phyloP scores from a whole-genome alignment of 495 filamentous ascomycete genomes.

The Aspergillus cavernicola region DNA sequence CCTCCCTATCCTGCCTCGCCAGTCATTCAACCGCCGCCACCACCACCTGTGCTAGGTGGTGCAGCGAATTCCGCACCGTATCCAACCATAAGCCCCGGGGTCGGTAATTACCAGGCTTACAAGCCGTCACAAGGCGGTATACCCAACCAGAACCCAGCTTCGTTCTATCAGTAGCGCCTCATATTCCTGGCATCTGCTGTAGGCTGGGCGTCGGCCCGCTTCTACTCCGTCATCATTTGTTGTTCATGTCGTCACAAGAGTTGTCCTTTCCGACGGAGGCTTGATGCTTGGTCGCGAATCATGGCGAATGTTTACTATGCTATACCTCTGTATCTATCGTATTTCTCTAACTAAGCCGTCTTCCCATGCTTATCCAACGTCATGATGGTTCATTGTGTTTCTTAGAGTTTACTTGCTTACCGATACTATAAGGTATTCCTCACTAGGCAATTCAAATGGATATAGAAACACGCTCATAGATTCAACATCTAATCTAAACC shows the following conservation, averaged over 20 bases:
- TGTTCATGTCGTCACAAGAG: neutral
- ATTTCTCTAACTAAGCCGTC: conserved; percentile 9
- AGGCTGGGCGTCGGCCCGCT: neutral
- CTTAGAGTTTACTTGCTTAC: neutral
- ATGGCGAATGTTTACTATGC: conserved; percentile 8
- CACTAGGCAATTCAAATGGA: no score
- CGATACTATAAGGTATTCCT: neutral
- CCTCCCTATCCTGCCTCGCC: conserved; percentile 43
- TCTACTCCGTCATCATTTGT: neutral
- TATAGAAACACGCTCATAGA: no score
- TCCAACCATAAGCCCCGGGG: conserved; percentile 32
- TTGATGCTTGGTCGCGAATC: conserved; percentile 2
- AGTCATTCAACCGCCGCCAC: conserved; percentile 42
- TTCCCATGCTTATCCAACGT: neutral
- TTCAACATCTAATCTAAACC: no score
- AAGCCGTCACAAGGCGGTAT: conserved; percentile 36
- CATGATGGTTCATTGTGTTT: neutral
- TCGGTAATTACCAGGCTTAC: conserved; percentile 50
- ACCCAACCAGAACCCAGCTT: conserved; percentile 38
- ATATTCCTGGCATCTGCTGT: neutral
- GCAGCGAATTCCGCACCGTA: conserved; percentile 44
- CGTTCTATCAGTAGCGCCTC: conserved; percentile 37
- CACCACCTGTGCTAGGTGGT: conserved; percentile 39
- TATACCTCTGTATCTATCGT: conserved; percentile 12
- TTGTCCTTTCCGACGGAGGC: neutral